Evolutionary conservation across 768 basidiomycete species (phyloP).

Genomic region (Scleroderma bovista): DNA sequence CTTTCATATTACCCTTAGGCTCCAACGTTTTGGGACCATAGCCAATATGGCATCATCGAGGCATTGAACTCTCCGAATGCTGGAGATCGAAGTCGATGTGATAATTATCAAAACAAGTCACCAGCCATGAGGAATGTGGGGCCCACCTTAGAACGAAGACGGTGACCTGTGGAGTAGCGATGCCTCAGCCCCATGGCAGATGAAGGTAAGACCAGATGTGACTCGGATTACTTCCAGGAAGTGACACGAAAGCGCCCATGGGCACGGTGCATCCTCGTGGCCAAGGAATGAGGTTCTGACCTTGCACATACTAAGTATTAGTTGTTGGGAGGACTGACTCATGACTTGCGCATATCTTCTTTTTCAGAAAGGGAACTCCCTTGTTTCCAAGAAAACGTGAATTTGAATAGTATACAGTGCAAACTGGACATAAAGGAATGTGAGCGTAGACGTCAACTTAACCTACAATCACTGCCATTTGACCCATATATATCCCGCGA

Average conservation of each 20-base stretch:
- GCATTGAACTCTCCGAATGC: background rate
- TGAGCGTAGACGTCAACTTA: slow-evolving; percentile 4
- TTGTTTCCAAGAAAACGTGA: slow-evolving; percentile 1
- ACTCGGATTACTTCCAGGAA: background rate
- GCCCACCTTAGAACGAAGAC: background rate
- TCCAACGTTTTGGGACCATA: too few species aligned
- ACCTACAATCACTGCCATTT: slow-evolving; percentile 7
- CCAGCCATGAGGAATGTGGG: background rate
- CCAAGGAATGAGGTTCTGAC: background rate
- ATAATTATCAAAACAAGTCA: background rate
- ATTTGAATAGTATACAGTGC: slow-evolving; percentile 26
- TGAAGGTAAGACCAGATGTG: background rate
- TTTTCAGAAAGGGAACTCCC: background rate
- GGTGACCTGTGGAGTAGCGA: background rate
- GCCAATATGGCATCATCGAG: too few species aligned
- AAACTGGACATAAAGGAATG: slow-evolving; percentile 4
- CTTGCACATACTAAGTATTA: background rate
- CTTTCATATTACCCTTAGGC: background rate
- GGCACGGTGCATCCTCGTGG: background rate
- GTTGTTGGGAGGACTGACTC: too few species aligned
- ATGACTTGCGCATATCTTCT: background rate
- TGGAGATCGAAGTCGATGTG: background rate
- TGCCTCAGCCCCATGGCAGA: background rate
- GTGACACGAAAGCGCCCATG: background rate
- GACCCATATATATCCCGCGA: slow-evolving; percentile 16